These are phyloP conservation scores for Pyrenochaeta sp. DNA, from an alignment of 2,329 filamentous ascomycete genomes.

Conservation along the genomic window DNA sequence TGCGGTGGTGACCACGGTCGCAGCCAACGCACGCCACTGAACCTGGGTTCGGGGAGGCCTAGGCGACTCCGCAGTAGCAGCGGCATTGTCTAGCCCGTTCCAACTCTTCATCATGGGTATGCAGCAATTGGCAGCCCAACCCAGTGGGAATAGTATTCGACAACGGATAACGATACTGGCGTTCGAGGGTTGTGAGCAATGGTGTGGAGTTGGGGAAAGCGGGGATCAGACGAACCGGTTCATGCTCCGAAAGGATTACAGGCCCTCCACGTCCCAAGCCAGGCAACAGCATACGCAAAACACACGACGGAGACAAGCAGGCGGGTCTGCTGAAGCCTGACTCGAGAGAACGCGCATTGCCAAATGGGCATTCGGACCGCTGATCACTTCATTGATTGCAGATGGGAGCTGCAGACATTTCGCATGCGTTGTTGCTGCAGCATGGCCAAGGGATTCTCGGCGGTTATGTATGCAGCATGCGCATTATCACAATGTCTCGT, in stretches of 20 bases:
- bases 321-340: no score
- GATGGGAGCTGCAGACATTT: constrained; percentile 18
- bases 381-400: constrained; percentile 22
- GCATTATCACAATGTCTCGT: constrained; percentile 32
- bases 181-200: constrained; percentile 1
- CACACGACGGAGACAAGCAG: no score
- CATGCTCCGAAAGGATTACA: no score
- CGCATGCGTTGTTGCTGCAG: constrained; percentile 21
- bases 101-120: constrained; percentile 35
- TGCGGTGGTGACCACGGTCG: constrained; percentile 24
- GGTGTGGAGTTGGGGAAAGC: constrained; percentile 8
- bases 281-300: no score
- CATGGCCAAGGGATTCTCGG: constrained; percentile 18
- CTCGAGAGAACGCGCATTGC: no score
- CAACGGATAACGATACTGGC: constrained; percentile 6
- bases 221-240: no score
- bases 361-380: constrained; percentile 1
- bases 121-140: no score
- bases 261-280: no score
- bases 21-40: constrained; percentile 16
- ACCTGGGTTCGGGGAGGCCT: constrained; percentile 17
- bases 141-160: no score
- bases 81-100: constrained; percentile 17
- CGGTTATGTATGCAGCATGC: constrained; percentile 35
- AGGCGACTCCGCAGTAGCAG: constrained; percentile 12